Percentiles rank a stretch among this genome's conserved stretches.
These are phyloP conservation scores for Urtica urens DNA, from an alignment of 306 rosid species.

Conservation along the genomic window DNA sequence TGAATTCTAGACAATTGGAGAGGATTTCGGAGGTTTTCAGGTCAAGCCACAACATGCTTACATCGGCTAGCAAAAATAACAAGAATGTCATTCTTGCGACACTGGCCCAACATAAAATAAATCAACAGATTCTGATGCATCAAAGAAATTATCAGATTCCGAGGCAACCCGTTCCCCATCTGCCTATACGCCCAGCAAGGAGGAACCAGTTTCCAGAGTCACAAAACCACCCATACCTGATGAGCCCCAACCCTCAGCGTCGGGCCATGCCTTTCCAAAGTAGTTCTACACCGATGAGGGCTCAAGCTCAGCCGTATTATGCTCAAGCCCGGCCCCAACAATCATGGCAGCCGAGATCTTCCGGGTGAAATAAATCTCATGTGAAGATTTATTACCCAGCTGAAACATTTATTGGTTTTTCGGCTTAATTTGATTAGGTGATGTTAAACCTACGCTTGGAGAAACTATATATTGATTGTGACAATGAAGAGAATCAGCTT, in stretches of 20 bases:
- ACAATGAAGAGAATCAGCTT: too few species aligned
- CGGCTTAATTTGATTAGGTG: too few species aligned
- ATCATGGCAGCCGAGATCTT: slow-evolving; percentile 40
- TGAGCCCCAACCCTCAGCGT: neutral
- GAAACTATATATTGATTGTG: too few species aligned
- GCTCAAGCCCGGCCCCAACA: slow-evolving; percentile 28
- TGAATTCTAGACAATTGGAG: slow-evolving; percentile 28
- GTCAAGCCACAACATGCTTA: slow-evolving; percentile 22
- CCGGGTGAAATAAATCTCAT: neutral
- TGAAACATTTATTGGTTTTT: too few species aligned
- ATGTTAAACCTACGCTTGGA: too few species aligned
- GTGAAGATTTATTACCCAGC: too few species aligned
- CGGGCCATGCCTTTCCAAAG: neutral
- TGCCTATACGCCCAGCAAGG: slow-evolving; percentile 27
- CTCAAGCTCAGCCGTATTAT: slow-evolving; percentile 3
- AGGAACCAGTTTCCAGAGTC: slow-evolving; percentile 15
- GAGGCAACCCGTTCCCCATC: slow-evolving; percentile 8
- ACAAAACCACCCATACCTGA: slow-evolving; percentile 4
- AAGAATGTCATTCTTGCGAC: slow-evolving; percentile 25
- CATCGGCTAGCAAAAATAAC: slow-evolving; percentile 18
- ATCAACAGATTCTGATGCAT: slow-evolving; percentile 12
- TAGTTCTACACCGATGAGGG: slow-evolving; percentile 6
- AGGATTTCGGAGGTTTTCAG: slow-evolving; percentile 47
- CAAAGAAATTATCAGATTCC: too few species aligned
- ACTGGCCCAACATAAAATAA: slow-evolving; percentile 33